Base-by-base conservation (phyloP, 345 rosid genomes). In the Populus deltoides region DNA sequence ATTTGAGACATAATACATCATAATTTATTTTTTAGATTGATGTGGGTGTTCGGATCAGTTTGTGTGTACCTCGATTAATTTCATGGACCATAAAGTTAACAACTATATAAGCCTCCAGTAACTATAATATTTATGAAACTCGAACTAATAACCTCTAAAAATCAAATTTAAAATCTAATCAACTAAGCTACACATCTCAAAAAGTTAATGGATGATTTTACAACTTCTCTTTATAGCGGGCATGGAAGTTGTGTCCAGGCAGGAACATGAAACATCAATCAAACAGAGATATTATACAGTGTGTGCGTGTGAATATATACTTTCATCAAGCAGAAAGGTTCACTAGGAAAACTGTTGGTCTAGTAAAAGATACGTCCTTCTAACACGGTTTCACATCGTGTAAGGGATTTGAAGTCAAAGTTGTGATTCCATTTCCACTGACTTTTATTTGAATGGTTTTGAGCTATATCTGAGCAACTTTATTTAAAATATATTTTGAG, bases 21-120 rank as follows among this genome's bases (percentile, higher is more conserved):
- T 0, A 33, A 4, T 33, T 4, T 33, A n/a, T 33, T 33, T 33
- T 33, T 0, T 33, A 33, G 0, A 33, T 3, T 33, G 0, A 33
- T 0, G 0, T 33, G 5, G 35, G 0, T 33, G 5, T 33, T 0
- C 4, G 0, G 0, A 29, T 1, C 1, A 33, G 0, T 0, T 0
- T 33, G 6, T 0, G 0, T 33, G 0, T 0, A 3, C 0, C 4
- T 33, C 5, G 0, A 33, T 4, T 33, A 33, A 33, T 33, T 0
- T 33, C 5, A 33, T 1, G 0, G 0, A 33, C 0, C 0, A 0
- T 33, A 0, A 33, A 4, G 0, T 33, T 33, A 33, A 33, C 0
- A 33, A 33, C 0, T 0, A 33, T 33, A 0, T 33, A 33, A 4
- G 0, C 0, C 0, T 33, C 0, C 0, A 33, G 0, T 33, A 5